phyloP scores from a whole-genome alignment of 371 early-diverging fungal genomes.

The Funneliformis caledonium region DNA sequence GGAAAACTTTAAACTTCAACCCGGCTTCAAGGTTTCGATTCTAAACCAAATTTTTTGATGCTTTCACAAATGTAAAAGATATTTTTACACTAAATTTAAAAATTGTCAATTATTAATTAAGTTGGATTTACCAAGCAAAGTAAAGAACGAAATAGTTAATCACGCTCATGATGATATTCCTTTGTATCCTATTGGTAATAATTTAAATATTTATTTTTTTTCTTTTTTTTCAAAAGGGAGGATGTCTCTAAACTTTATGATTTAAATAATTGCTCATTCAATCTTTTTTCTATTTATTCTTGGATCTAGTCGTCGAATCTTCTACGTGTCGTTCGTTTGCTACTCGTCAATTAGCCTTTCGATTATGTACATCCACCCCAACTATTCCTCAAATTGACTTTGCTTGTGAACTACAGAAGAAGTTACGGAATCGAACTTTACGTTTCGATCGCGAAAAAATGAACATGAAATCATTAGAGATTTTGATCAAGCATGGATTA shows the following conservation, averaged over 20 bases:
- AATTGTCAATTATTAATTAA: neutral
- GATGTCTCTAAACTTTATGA: neutral
- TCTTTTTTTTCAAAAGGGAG: neutral
- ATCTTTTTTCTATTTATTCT: neutral
- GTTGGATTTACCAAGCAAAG: neutral
- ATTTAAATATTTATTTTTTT: neutral
- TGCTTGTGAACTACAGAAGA: neutral
- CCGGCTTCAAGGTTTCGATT: conserved; percentile 8
- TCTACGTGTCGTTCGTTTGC: neutral
- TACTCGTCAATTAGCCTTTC: neutral
- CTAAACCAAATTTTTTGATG: neutral
- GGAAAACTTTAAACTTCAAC: neutral
- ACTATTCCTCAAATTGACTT: neutral
- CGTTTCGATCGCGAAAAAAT: conserved; percentile 8
- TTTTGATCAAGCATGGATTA: neutral
- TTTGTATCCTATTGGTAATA: neutral
- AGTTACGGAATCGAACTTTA: neutral
- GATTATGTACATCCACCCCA: neutral
- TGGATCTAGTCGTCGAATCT: conserved; percentile 18
- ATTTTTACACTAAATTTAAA: neutral
- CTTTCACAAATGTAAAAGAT: no score
- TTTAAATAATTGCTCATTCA: neutral
- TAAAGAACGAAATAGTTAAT: neutral
- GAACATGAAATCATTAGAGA: conserved; percentile 13
- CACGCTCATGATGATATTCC: neutral